Evolutionary conservation across 2,329 filamentous ascomycete genomes (phyloP).

Genomic region (Tolypocladium capitatum): DNA sequence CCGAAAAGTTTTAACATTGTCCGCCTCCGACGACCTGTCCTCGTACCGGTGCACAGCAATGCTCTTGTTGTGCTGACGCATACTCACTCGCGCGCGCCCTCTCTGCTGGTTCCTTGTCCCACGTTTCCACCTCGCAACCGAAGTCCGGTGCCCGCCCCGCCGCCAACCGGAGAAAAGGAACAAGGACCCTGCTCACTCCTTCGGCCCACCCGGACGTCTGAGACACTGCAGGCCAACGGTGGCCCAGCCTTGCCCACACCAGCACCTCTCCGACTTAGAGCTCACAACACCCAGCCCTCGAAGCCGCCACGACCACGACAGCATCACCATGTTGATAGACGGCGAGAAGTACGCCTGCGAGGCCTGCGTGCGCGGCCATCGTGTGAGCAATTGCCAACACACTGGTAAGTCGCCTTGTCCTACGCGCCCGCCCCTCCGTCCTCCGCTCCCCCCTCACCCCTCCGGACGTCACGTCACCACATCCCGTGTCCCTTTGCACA

Average conservation of each 20-base stretch:
- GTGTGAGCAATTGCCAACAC: constrained; percentile 97
- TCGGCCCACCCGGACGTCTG: no score
- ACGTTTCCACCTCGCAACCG: constrained; percentile 6
- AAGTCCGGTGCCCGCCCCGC: constrained; percentile 5
- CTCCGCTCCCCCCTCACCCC: neutral
- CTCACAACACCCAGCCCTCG: neutral
- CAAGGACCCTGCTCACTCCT: constrained; percentile 3
- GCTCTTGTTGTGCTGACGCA: neutral
- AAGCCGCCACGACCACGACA: neutral
- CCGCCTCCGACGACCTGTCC: neutral
- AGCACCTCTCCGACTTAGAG: neutral
- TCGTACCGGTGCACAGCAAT: neutral
- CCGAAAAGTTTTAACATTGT: constrained; percentile 16
- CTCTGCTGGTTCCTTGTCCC: no score
- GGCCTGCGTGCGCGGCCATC: constrained; percentile 94
- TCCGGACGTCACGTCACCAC: neutral
- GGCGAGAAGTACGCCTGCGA: constrained; percentile 97
- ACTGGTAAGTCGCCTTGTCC: constrained; percentile 51
- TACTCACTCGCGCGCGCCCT: constrained; percentile 9
- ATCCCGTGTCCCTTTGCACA: neutral
- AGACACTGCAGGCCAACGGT: constrained; percentile 6
- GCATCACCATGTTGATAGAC: constrained; percentile 60
- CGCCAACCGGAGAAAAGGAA: constrained; percentile 6
- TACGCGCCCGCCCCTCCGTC: constrained; percentile 4
- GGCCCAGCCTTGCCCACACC: constrained; percentile 6